Evolutionary conservation across 306 rosid genomes (phyloP), one percentile per base, ranked within the genome.

Genomic region (Medicago lupulina): DNA sequence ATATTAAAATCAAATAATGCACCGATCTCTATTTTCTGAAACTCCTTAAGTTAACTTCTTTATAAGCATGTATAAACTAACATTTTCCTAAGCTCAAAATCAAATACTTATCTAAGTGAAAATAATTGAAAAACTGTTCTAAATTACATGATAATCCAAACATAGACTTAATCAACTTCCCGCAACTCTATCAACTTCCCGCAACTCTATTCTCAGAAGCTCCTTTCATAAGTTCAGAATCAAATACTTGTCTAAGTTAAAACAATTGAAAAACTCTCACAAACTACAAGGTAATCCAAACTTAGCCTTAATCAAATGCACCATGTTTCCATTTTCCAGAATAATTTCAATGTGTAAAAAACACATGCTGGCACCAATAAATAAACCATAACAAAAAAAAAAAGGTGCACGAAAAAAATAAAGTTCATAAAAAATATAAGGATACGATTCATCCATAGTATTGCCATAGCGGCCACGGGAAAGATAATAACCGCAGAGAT

Each of bases 401-500:
- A 11, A 23, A 50, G 1, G 9, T 9, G 9, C 25, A 65, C 59
- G 4, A 55, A 12, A 19, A 50, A 64, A 18, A 9, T 0, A 15
- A 16, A 28, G 51, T 21, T 1, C 41, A 39, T 16, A n/a, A 53
- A 14, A 73, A 13, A 63, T 12, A 6, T 7, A 85, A 77, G 97
- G 97, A 94, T 94, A 91, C 97, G 89, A 88, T 21, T 86, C 84
- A 17, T 82, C 86, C 36, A 74, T 50, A 15, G 60, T 3, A 76
- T 58, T 61, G 76, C 31, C 1, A 39, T 38, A 76, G 15, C 43
- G 82, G n/a, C 67, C 17, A 53, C 71, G 53, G 14, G 84, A 73
- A 6, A 91, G 69, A 82, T 84, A 90, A 58, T 85, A 87, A 38
- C 98, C 97, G 28, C 93, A 89, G n/a, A 94, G 87, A 74, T 90